These are phyloP conservation scores for Paraconiothyrium brasiliense DNA, from an alignment of 2,329 filamentous ascomycete genomes.

Conservation along the genomic window DNA sequence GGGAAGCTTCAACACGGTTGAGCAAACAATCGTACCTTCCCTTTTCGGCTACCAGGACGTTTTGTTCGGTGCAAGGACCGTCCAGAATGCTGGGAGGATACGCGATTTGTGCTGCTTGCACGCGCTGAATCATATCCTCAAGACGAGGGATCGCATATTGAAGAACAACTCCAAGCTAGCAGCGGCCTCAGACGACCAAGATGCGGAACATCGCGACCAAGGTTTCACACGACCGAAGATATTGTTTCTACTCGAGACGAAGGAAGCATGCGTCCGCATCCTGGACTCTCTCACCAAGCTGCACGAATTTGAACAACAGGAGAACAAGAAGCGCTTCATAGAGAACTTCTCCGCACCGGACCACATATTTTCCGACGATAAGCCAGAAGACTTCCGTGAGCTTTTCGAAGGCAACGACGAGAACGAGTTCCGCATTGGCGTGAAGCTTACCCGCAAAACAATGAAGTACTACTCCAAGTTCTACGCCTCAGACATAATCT, in stretches of 20 bases:
- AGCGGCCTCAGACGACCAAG: conserved; percentile 69
- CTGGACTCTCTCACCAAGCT: conserved; percentile 80
- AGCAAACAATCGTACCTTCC: conserved; percentile 73
- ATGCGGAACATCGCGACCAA: conserved; percentile 83
- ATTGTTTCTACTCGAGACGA: conserved; percentile 87
- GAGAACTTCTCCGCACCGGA: conserved; percentile 79
- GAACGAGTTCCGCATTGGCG: conserved; percentile 93
- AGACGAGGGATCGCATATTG: conserved; percentile 88
- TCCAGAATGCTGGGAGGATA: conserved; percentile 73
- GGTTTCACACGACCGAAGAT: conserved; percentile 96
- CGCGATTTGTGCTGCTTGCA: conserved; percentile 82
- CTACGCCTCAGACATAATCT: conserved; percentile 94
- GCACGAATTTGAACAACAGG: conserved; percentile 86
- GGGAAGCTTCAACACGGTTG: conserved; percentile 66
- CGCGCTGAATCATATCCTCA: conserved; percentile 89
- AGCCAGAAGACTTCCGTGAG: conserved; percentile 86
- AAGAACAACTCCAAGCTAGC: conserved; percentile 88
- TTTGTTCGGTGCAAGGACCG: conserved; percentile 76
- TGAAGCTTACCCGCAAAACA: conserved; percentile 97
- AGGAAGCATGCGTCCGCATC: conserved; percentile 82
- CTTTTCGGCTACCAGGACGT: conserved; percentile 87
- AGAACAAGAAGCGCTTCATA: conserved; percentile 92
- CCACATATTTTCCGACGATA: conserved; percentile 74
- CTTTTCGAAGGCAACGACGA: conserved; percentile 96
- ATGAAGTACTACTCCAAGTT: conserved; percentile 95